Conservation (phyloP, 768 basidiomycete species). For the Erythrobasidium yunnanense region DNA sequence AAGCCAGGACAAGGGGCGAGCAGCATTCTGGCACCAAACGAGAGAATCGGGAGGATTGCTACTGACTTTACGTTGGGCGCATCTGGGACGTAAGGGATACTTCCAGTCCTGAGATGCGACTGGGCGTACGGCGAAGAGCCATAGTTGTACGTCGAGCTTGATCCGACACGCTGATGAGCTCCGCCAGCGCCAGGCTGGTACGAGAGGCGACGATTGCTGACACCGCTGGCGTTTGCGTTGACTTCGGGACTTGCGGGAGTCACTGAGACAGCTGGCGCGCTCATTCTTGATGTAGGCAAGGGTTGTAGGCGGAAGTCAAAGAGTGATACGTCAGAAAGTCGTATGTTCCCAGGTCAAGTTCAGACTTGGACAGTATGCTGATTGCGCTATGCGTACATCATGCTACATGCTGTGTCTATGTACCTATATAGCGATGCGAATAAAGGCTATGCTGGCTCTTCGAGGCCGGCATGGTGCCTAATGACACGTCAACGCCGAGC, state of each 20-base stretch:
- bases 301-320: not conserved
- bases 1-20: not conserved
- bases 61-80: not conserved
- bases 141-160: not conserved
- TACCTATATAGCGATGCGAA: too few species aligned
- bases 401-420: too few species aligned
- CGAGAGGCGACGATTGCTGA: constrained; percentile 13
- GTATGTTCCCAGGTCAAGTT: too few species aligned
- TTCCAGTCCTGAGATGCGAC: constrained; percentile 12
- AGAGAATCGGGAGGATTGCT: not conserved
- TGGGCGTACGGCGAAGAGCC: constrained; percentile 3
- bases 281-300: not conserved
- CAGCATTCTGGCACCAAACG: not conserved
- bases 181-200: constrained; percentile 20
- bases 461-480: too few species aligned
- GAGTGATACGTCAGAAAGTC: too few species aligned
- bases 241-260: constrained; percentile 18
- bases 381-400: too few species aligned
- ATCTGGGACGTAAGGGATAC: constrained; percentile 25
- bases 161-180: constrained; percentile 1
- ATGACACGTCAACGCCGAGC: too few species aligned
- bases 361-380: too few species aligned
- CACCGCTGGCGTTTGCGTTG: constrained; percentile 1
- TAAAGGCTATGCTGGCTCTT: too few species aligned
- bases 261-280: constrained; percentile 13